phyloP scores from a whole-genome alignment of 208 protist genomes.

The Wallacemonas sp. region DNA sequence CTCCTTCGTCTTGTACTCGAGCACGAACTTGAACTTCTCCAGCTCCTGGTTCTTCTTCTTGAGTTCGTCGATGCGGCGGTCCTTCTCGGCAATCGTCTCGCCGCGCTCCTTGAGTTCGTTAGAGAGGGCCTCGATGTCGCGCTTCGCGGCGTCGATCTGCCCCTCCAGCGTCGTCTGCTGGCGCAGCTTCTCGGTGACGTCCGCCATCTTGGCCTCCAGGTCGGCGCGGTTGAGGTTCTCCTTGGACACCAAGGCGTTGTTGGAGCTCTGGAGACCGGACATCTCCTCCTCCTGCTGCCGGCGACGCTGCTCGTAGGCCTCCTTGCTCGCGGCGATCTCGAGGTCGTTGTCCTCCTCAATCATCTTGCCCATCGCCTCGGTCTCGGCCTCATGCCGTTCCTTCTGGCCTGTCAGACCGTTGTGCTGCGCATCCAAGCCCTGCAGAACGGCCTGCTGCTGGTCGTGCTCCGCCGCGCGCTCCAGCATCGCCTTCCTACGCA shows the following conservation, averaged over 20 bases:
- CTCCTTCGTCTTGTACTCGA: constrained; percentile 98
- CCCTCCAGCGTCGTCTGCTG: constrained; percentile 84
- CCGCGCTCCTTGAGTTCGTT: constrained; percentile 94
- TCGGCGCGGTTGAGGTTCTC: constrained; percentile 94
- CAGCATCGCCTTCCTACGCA: constrained; percentile 48
- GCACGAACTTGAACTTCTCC: constrained; percentile 99
- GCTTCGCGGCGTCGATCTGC: constrained; percentile 93
- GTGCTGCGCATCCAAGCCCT: constrained; percentile 67
- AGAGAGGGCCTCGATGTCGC: constrained; percentile 93
- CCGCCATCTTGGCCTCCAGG: constrained; percentile 87
- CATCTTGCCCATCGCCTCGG: constrained; percentile 82
- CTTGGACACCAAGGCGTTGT: constrained; percentile 83
- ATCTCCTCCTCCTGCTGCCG: constrained; percentile 89
- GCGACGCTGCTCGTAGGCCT: constrained; percentile 92
- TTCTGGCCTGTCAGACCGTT: constrained; percentile 60
- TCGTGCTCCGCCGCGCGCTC: constrained; percentile 48
- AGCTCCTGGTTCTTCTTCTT: constrained; percentile 98
- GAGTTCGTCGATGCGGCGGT: constrained; percentile 96
- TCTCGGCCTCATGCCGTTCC: constrained; percentile 74
- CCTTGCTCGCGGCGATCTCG: constrained; percentile 94
- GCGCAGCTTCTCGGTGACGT: constrained; percentile 85
- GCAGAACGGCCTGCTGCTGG: constrained; percentile 42
- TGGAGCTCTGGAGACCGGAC: constrained; percentile 86
- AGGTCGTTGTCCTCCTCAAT: constrained; percentile 96
- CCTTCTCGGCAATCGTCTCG: constrained; percentile 96